Base-by-base conservation (phyloP, 345 rosid genomes). In the Diplotaxis tenuifolia region DNA sequence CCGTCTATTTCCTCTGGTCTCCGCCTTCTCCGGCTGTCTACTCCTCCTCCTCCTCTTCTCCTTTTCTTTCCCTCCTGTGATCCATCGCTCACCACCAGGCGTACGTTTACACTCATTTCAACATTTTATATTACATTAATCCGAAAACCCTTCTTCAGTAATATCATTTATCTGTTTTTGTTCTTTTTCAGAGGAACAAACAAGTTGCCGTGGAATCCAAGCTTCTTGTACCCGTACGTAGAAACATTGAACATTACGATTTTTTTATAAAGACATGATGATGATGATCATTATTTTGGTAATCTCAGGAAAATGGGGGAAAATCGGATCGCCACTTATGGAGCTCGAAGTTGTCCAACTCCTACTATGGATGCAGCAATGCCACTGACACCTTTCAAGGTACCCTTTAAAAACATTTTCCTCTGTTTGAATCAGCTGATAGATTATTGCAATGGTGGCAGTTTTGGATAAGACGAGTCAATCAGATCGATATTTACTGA, bases 361-460 rank as follows among this genome's bases (percentile, higher is more conserved):
- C 85, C 59, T 91, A 83, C 84, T 66, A 77, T 28, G 95, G 92
- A 20, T 94, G 98, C 88, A 89, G 96, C 75, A 82, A 88, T 74
- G 86, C 93, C 74, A 80, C 80, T 77, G 63, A 68, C 14, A 68
- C 71, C 49, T 89, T 91, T 80, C 83, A 20, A 62, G 38, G 98
- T 94, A 54, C 29, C 28, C 7, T 10, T 53, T 4, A 53, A 53
- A 47, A 1, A 47, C 1, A 7, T n/a, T 21, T 52, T 21, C 28
- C 28, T 21, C 28, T 53, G n/a, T 53, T 22, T 54, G 7, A 21
- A 54, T 21, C 28, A 53, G 28, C 28, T 21, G 58, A 53, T 63
- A 9, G n/a, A 4, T 32, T 67, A 56, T 66, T 67, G 55, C 50
- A 64, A 58, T 15, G 74, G 73, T 64, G 71, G 58, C 76, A 93